Evolutionary conservation across 768 basidiomycete species (phyloP), one percentile per base, ranked within the genome.

Genomic region (Calocybe gangraenosa): DNA sequence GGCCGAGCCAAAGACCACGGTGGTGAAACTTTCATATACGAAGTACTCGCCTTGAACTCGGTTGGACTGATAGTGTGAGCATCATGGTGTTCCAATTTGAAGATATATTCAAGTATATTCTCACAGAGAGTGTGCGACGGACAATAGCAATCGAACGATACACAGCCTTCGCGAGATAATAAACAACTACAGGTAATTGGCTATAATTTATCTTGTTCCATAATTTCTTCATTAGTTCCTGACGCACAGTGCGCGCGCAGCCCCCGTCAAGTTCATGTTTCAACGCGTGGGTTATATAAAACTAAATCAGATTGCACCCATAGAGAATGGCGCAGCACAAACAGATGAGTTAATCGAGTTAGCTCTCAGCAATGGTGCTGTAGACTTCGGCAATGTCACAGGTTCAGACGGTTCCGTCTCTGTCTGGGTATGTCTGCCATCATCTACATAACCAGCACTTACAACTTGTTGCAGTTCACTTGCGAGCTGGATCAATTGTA

Each of bases 211-310:
- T n/a, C n/a, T n/a, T n/a, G n/a, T n/a, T n/a, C 11, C 25, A 22
- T 18, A 25, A 20, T 48, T 11, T 19, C 21, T 17, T 44, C 18
- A 44, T 14, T 17, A 3, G 36, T 42, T 47, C 35, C 36, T 47
- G 10, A 28, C n/a, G 31, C 28, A 10, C 52, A 85, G 84, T 34
- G 81, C 79, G 28, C 81, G 76, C 30, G 64, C 80, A 31, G 68
- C 84, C 2, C 75, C 82, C 0, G 82, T 85, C 19, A 76, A 74
- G 50, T 86, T 77, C 58, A 76, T 84, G 71, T 86, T 86, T 54
- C 64, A 69, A 46, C 69, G 76, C 21, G 66, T 70, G 56, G 84
- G 82, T 14, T 67, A 67, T 43, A 70, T 85, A 25, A 69, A 65
- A 44, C 67, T 81, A 14, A 54, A 67, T 13, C 47, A 75, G 8